phyloP scores from a whole-genome alignment of 768 basidiomycete species.

The Phlegmacium glaucopus region DNA sequence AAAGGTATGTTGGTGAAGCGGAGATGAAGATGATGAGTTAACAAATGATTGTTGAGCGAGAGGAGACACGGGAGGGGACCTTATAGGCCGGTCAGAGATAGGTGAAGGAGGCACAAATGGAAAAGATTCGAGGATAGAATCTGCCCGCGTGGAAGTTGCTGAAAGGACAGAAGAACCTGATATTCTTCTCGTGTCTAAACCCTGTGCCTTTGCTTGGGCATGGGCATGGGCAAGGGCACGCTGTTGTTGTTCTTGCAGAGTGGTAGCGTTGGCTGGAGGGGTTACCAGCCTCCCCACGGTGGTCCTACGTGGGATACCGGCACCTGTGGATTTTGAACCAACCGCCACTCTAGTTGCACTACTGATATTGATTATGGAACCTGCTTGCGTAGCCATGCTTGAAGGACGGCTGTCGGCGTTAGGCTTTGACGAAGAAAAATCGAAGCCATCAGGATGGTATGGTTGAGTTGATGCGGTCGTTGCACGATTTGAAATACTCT shows the following conservation, averaged over 20 bases:
- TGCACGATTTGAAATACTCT: slow-evolving; percentile 40
- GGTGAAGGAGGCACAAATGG: slow-evolving; percentile 89
- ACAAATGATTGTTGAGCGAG: slow-evolving; percentile 55
- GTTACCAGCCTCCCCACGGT: slow-evolving; percentile 62
- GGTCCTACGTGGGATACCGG: slow-evolving; percentile 47
- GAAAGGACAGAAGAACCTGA: slow-evolving; percentile 68
- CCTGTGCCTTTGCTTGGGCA: slow-evolving; percentile 55
- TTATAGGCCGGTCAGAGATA: slow-evolving; percentile 75
- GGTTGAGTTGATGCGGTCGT: neutral
- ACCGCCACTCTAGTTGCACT: slow-evolving; percentile 70
- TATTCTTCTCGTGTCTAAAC: slow-evolving; percentile 42
- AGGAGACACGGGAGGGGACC: slow-evolving; percentile 75
- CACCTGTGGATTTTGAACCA: slow-evolving; percentile 38
- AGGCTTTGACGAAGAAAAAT: slow-evolving; percentile 12
- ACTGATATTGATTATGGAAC: slow-evolving; percentile 54
- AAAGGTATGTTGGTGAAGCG: slow-evolving; percentile 51
- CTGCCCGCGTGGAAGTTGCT: slow-evolving; percentile 67
- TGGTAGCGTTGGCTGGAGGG: slow-evolving; percentile 32
- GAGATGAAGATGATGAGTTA: slow-evolving; percentile 49
- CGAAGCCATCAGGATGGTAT: no score
- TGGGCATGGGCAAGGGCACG: slow-evolving; percentile 59
- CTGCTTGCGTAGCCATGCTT: slow-evolving; percentile 63
- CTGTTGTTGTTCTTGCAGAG: slow-evolving; percentile 66
- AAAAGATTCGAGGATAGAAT: slow-evolving; percentile 85
- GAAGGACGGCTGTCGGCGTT: slow-evolving; percentile 46